Evolutionary conservation across 225 moss, liverwort and hornwort species (phyloP), one percentile per base, ranked within the genome.

Genomic region (Physcomitrellopsis africana): DNA sequence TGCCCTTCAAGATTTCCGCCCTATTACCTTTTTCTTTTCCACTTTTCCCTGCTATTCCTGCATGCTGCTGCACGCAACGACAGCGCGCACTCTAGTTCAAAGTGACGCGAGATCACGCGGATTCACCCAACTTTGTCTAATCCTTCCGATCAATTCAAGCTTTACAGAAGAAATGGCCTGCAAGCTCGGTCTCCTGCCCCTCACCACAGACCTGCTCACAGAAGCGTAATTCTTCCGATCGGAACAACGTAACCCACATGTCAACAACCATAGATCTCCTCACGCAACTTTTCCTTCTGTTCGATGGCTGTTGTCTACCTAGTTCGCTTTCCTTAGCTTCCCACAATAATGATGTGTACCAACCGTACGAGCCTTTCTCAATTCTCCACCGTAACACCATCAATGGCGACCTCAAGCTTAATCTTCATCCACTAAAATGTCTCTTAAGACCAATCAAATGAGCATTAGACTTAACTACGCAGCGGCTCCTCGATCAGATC

Each of bases 361-460:
- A 80, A 84, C 56, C 74, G 70, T 70, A 62, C 81, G 56, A 63
- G 77, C 67, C 20, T 41, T 69, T 63, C 13, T n/a, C 63, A 53
- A 16, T 69, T 69, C 69, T 22, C 19, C 18, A n/a, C 14, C 45
- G 47, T 10, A 37, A 48, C 27, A 8, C 22, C 57, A 60, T 8
- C 0, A 83, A 54, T 8, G 24, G 45, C 64, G 70, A 29, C 67
- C 54, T 48, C 12, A 42, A 69, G 44, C 46, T 53, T 63, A 72
- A 83, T 49, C 63, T 41, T 27, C 18, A 41, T 24, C 55, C 11
- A 51, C 12, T 48, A 15, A 27, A 47, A 1, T 4, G 24, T 26
- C 0, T 41, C 58, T 0, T 54, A 23, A 22, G 14, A 53, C 41
- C 15, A 46, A 71, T 65, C 74, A 68, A 52, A 29, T 10, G 1